Conservation (phyloP, 257 asterid genomes). For the Knoxia roxburghii region DNA sequence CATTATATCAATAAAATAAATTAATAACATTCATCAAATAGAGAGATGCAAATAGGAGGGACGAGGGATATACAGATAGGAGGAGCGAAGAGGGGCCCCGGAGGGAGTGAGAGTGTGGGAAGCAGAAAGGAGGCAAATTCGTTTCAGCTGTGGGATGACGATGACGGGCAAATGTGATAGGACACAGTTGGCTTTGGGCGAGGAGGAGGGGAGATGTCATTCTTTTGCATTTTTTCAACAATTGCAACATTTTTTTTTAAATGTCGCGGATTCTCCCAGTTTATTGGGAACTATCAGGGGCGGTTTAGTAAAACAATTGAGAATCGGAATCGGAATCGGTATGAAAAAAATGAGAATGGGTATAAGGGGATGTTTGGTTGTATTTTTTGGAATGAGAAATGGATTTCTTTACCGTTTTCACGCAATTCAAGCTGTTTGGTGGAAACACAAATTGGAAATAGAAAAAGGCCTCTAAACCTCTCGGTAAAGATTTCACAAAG, state of each 20-base stretch:
- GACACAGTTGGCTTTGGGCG: background rate
- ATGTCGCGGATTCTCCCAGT: background rate
- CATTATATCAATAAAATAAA: background rate
- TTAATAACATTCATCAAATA: no score
- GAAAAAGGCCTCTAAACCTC: no score
- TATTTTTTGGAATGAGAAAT: no score
- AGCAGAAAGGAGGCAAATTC: slow-evolving; percentile 5
- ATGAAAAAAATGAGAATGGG: no score
- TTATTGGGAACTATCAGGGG: background rate
- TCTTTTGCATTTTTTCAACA: background rate
- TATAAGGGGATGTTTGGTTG: no score
- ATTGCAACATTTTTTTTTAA: slow-evolving; percentile 7
- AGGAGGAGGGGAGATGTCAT: background rate
- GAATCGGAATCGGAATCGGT: no score
- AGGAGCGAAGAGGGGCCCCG: slow-evolving; percentile 12
- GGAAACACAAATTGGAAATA: no score
- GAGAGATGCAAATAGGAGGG: background rate
- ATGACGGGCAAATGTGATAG: background rate
- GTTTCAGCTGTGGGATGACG: background rate
- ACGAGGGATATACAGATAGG: slow-evolving; percentile 16
- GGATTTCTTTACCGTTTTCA: no score
- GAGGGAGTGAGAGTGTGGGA: slow-evolving; percentile 3
- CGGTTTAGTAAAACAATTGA: no score
- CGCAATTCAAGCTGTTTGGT: no score
- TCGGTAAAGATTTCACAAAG: no score